A percentile compares a stretch with the other conserved stretches of the same genome.
These are phyloP conservation scores for Hibiscus syriacus DNA, from an alignment of 345 rosid species.

Conservation along the genomic window DNA sequence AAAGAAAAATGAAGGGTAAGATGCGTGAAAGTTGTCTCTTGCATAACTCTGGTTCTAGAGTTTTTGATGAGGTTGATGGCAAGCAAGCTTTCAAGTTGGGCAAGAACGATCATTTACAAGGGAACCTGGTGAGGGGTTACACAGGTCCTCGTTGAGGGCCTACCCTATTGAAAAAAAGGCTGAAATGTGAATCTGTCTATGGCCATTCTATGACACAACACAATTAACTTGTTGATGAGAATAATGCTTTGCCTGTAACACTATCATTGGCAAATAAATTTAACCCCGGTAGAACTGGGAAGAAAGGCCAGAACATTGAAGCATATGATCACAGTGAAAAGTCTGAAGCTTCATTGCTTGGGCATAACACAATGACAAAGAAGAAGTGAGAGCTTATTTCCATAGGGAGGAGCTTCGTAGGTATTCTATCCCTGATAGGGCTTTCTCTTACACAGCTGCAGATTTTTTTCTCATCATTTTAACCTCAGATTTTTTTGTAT, in stretches of 20 bases:
- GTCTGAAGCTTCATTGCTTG: conserved; percentile 43
- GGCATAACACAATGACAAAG: conserved; percentile 45
- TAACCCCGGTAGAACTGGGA: conserved; percentile 29
- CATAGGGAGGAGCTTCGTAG: conserved; percentile 84
- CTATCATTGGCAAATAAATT: conserved; percentile 32
- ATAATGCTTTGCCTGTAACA: conserved; percentile 41
- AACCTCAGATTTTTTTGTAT: not conserved
- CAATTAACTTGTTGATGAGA: conserved; percentile 23
- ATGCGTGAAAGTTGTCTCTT: conserved; percentile 47
- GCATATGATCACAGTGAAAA: conserved; percentile 41
- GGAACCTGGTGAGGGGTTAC: conserved; percentile 39
- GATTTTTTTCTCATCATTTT: conserved; percentile 25
- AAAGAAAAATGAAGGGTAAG: conserved; percentile 74
- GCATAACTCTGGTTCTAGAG: conserved; percentile 32
- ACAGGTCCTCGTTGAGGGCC: conserved; percentile 33
- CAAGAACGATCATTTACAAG: conserved; percentile 46
- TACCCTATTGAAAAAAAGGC: conserved; percentile 45
- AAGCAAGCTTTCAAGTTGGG: conserved; percentile 26
- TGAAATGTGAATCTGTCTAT: conserved; percentile 30
- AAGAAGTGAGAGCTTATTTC: conserved; percentile 82
- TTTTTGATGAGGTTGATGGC: conserved; percentile 36
- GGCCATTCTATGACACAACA: not conserved
- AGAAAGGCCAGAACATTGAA: conserved; percentile 45
- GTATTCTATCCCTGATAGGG: conserved; percentile 98
- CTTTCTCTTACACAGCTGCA: conserved; percentile 92